A percentile compares a stretch with the other conserved stretches of the same genome.
phyloP scores from a whole-genome alignment of 805 yeast species.

The Naumovozyma dairenensis region DNA sequence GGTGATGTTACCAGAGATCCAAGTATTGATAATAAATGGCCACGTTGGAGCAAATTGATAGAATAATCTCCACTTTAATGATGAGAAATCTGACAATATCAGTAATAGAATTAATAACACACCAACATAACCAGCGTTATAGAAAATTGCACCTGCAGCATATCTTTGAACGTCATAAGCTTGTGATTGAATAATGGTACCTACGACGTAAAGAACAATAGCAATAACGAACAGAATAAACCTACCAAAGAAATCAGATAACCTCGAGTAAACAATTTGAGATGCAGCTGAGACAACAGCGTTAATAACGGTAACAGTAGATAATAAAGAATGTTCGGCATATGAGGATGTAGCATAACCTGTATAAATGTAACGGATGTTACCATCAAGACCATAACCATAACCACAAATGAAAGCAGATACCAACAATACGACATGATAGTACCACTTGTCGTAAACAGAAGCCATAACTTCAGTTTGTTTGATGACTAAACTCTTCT shows the following conservation, averaged over 20 bases:
- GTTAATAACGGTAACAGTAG: conserved; percentile 44
- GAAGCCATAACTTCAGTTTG: conserved; percentile 41
- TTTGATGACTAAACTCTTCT: conserved; percentile 37
- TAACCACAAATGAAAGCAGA: conserved; percentile 42
- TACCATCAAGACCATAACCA: conserved; percentile 46
- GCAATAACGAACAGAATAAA: conserved; percentile 37
- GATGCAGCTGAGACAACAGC: conserved; percentile 49
- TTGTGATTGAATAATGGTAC: conserved; percentile 48
- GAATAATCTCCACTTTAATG: conserved; percentile 60
- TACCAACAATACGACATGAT: conserved; percentile 32
- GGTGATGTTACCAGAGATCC: conserved; percentile 60
- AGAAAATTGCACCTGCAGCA: conserved; percentile 47
- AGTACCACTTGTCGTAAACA: conserved; percentile 32
- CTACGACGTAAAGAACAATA: conserved; percentile 42
- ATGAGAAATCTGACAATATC: conserved; percentile 56
- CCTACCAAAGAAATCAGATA: conserved; percentile 50
- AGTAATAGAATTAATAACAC: conserved; percentile 46
- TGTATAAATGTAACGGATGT: conserved; percentile 40
- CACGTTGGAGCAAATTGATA: conserved; percentile 57
- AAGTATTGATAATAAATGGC: conserved; percentile 68
- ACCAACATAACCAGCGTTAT: conserved; percentile 52
- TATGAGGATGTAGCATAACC: conserved; percentile 41
- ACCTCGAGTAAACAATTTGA: conserved; percentile 46
- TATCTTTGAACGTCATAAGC: conserved; percentile 43
- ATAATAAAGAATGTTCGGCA: conserved; percentile 37